These are phyloP conservation scores for Ceratocystis cubensis DNA, from an alignment of 2,329 filamentous ascomycete species.

Conservation along the genomic window DNA sequence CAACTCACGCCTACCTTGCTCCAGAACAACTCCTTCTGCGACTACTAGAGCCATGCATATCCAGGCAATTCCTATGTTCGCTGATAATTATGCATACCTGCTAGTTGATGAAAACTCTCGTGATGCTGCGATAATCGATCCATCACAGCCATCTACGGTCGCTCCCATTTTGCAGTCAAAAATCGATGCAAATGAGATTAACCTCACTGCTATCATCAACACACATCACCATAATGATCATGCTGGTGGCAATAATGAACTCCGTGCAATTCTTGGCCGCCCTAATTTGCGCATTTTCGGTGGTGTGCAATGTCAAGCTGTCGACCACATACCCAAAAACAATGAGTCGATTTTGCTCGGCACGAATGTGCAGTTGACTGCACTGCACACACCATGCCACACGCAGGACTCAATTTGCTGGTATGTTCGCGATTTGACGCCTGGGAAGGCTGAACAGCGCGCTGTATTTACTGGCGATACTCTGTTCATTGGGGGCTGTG, in stretches of 20 bases:
- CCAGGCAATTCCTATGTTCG: conserved; percentile 82
- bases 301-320: conserved; percentile 70
- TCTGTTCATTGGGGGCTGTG: conserved; percentile 86
- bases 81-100: conserved; percentile 78
- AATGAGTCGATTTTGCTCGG: conserved; percentile 72
- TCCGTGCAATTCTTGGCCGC: conserved; percentile 32
- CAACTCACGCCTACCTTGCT: neutral
- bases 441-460: conserved; percentile 28
- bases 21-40: neutral
- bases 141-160: conserved; percentile 59
- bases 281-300: conserved; percentile 66
- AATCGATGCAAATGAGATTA: conserved; percentile 58
- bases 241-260: conserved; percentile 73
- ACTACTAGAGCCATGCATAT: conserved; percentile 59
- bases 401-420: conserved; percentile 98
- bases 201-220: conserved; percentile 82
- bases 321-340: conserved; percentile 64
- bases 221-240: conserved; percentile 97
- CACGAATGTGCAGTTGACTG: conserved; percentile 46
- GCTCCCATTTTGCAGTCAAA: conserved; percentile 55
- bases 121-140: conserved; percentile 68
- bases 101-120: conserved; percentile 66
- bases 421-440: conserved; percentile 57
- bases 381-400: conserved; percentile 92
- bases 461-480: conserved; percentile 95